Evolutionary conservation across 257 asterid species (phyloP).

Genomic region (Echium plantagineum): DNA sequence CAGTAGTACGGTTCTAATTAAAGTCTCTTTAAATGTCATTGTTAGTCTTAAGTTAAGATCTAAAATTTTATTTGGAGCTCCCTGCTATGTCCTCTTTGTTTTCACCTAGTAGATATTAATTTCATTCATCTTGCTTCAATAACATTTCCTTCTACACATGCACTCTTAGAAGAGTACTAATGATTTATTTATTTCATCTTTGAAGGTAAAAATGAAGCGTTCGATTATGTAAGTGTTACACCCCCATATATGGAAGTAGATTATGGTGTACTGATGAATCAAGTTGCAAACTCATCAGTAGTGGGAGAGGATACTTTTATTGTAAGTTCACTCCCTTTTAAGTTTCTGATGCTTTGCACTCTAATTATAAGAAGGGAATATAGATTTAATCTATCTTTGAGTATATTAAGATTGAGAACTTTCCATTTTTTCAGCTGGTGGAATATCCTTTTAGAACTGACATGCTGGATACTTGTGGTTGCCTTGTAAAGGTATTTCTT

Average conservation of each 20-base stretch:
- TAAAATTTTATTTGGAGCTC: background rate
- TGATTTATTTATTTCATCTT: conserved; percentile 1
- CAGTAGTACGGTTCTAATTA: too few relatives aligned
- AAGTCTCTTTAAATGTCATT: background rate
- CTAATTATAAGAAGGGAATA: background rate
- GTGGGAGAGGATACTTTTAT: conserved; percentile 79
- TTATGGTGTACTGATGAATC: conserved; percentile 68
- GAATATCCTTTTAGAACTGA: conserved; percentile 84
- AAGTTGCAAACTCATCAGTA: conserved; percentile 54
- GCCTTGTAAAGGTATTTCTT: conserved; percentile 60
- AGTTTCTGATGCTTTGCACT: background rate
- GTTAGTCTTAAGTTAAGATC: background rate
- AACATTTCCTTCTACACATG: background rate
- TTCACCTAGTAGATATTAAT: background rate
- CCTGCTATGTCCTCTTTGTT: background rate
- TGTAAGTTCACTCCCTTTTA: conserved; percentile 32
- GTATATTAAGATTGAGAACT: background rate
- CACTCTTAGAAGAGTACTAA: background rate
- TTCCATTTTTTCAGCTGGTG: conserved; percentile 42
- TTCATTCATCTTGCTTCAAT: background rate
- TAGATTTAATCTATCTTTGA: background rate
- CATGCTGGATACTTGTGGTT: conserved; percentile 70
- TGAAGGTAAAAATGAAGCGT: conserved; percentile 50
- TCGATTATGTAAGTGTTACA: conserved; percentile 84
- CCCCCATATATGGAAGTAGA: conserved; percentile 92